phyloP scores from a whole-genome alignment of 108 stramenopile species.

The Pseudonitzschia pungens region DNA sequence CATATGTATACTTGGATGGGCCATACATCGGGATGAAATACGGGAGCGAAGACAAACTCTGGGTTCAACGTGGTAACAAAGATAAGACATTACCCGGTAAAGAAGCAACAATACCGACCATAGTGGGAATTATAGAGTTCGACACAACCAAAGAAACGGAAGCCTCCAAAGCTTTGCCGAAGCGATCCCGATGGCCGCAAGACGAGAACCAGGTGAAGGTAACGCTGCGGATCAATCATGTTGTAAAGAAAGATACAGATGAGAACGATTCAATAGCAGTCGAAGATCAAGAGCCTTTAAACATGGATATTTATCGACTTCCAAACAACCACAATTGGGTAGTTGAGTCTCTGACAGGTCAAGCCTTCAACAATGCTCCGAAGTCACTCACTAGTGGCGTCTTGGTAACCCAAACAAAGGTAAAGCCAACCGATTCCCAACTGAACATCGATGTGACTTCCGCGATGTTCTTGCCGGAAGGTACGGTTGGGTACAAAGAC shows the following conservation, averaged over 20 bases:
- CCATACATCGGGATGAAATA: neutral
- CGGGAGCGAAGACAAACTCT: neutral
- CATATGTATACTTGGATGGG: slow-evolving; percentile 3
- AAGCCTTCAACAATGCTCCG: neutral
- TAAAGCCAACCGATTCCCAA: neutral
- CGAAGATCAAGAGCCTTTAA: neutral
- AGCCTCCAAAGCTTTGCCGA: slow-evolving; percentile 1
- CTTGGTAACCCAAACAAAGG: neutral
- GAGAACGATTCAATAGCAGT: neutral
- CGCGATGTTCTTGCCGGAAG: slow-evolving; percentile 2
- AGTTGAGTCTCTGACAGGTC: slow-evolving; percentile 11
- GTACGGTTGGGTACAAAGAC: neutral
- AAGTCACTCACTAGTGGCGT: neutral
- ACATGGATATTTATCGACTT: slow-evolving; percentile 11
- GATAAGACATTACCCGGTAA: slow-evolving; percentile 7
- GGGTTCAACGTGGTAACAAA: slow-evolving; percentile 12
- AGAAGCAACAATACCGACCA: neutral
- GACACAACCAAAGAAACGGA: neutral
- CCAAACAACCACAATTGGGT: slow-evolving; percentile 7
- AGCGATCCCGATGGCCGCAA: slow-evolving; percentile 13
- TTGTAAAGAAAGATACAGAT: slow-evolving; percentile 1
- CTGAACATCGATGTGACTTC: slow-evolving; percentile 4
- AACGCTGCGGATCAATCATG: neutral
- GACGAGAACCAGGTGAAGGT: neutral
- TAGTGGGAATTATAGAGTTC: slow-evolving; percentile 2